Base-by-base conservation (phyloP, 2,329 filamentous ascomycete species). In the Fusarium newnesense region DNA sequence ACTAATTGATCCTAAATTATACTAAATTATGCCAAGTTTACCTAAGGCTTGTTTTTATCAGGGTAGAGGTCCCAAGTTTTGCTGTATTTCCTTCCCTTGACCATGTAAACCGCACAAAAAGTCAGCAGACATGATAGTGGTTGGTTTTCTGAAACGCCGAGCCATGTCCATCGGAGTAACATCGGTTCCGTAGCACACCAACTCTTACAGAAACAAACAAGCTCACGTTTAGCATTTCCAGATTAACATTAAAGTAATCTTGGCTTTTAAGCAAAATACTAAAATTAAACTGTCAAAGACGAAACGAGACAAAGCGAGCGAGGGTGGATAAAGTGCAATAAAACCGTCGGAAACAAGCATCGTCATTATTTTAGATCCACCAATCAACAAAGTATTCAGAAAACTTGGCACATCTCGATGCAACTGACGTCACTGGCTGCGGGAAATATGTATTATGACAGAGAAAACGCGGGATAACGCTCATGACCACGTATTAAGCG, bases 251-350 rank as follows among this genome's bases (percentile, higher is more conserved):
- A 37, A 37, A 34, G 21, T 30, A 19, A 19, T 63, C 26, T 19
- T 26, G 26, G 59, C 32, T 50, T 12, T 24, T 19, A 5, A 19
- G 26, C 2, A 18, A n/a, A 6, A 15, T 10, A 64, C 64, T 69
- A 69, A 37, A 64, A 63, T 64, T 69, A 69, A 56, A 53, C 57
- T 65, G 59, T 70, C 58, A 70, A 69, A 53, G 36, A 52, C 18
- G 36, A 53, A 60, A 59, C 30, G 46, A 69, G 50, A 69, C 49
- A 50, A 69, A 69, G 21, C 16, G 15, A 43, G 9, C 26, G 26
- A 32, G 21, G 50, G 36, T 42, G 42, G 26, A 40, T 54, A 43
- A 67, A 64, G 50, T 30, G 49, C 58, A 50, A n/a, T 18, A 43
- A 37, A 7, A 7, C 28, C 24, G n/a, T 43, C 40, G 46, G 66